Percentiles rank a stretch among this genome's conserved stretches.
Conservation (phyloP, 371 early-diverging fungal species). For the Mortierella sp. region DNA sequence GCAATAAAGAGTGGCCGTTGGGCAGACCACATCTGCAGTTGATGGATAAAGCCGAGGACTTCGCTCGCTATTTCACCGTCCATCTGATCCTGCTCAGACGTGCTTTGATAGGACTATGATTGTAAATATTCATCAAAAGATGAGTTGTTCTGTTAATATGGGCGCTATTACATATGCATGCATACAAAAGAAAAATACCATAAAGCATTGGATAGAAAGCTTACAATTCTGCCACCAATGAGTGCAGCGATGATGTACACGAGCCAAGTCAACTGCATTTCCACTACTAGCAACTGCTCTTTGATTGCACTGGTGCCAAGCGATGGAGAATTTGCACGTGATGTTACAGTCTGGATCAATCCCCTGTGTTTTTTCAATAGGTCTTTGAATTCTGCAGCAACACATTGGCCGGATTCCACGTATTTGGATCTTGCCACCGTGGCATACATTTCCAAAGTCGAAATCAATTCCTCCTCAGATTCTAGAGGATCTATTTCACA, state of each 20-base stretch:
- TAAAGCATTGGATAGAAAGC: background rate
- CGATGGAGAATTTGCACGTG: slow-evolving; percentile 58
- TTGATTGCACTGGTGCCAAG: slow-evolving; percentile 71
- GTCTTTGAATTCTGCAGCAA: slow-evolving; percentile 74
- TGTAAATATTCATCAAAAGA: slow-evolving; percentile 41
- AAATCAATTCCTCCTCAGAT: slow-evolving; percentile 78
- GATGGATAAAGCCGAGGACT: slow-evolving; percentile 70
- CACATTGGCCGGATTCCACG: slow-evolving; percentile 67
- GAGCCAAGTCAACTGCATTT: slow-evolving; percentile 82
- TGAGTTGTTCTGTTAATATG: background rate
- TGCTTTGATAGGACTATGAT: slow-evolving; percentile 61
- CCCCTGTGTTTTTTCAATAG: slow-evolving; percentile 76
- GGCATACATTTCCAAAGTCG: slow-evolving; percentile 79
- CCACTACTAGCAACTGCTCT: slow-evolving; percentile 29
- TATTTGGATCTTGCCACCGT: slow-evolving; percentile 82
- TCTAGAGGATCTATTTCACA: slow-evolving; percentile 74
- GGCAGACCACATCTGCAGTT: slow-evolving; percentile 60
- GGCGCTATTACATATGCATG: background rate
- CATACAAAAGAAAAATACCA: background rate
- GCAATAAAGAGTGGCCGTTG: slow-evolving; percentile 44
- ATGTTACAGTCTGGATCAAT: slow-evolving; percentile 51
- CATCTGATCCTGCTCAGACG: slow-evolving; percentile 72
- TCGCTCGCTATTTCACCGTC: slow-evolving; percentile 75
- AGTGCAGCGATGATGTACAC: slow-evolving; percentile 83
- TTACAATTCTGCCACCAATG: slow-evolving; percentile 74